Conservation (phyloP, 306 rosid species). For the Astragalus glycyphyllos region DNA sequence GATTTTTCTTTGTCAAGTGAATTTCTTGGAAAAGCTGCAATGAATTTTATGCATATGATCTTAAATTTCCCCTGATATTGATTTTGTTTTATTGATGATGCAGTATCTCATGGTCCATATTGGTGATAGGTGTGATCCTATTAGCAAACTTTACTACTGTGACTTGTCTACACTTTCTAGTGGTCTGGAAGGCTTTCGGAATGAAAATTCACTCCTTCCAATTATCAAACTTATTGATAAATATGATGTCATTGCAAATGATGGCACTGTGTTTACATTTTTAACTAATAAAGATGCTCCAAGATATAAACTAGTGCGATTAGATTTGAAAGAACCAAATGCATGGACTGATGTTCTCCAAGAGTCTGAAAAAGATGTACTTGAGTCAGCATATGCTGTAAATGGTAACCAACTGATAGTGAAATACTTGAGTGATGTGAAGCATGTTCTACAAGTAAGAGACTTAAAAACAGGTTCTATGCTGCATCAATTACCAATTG, state of each 20-base stretch:
- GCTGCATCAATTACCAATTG: slow-evolving; percentile 80
- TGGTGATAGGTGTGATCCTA: slow-evolving; percentile 85
- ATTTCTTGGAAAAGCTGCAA: background rate
- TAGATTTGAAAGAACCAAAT: slow-evolving; percentile 78
- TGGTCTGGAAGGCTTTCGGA: slow-evolving; percentile 69
- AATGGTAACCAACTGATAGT: slow-evolving; percentile 83
- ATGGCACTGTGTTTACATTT: slow-evolving; percentile 81
- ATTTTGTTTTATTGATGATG: slow-evolving; percentile 42
- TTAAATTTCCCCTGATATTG: slow-evolving; percentile 30
- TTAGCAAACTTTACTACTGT: slow-evolving; percentile 89
- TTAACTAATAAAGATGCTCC: slow-evolving; percentile 95
- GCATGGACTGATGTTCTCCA: slow-evolving; percentile 74
- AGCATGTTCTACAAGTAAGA: slow-evolving; percentile 80
- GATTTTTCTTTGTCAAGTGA: slow-evolving; percentile 33
- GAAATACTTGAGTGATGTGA: slow-evolving; percentile 93
- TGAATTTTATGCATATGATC: slow-evolving; percentile 15
- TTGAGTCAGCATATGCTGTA: slow-evolving; percentile 82
- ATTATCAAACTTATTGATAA: slow-evolving; percentile 75
- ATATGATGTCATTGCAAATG: slow-evolving; percentile 80
- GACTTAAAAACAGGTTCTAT: slow-evolving; percentile 83
- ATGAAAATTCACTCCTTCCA: slow-evolving; percentile 66
- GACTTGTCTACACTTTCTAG: slow-evolving; percentile 70
- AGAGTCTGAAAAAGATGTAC: slow-evolving; percentile 86
- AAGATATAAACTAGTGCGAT: slow-evolving; percentile 81
- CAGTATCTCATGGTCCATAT: slow-evolving; percentile 76